Percentiles rank a stretch among this genome's conserved stretches.
Conservation (phyloP, 768 basidiomycete genomes). For the Suillus subaureus region DNA sequence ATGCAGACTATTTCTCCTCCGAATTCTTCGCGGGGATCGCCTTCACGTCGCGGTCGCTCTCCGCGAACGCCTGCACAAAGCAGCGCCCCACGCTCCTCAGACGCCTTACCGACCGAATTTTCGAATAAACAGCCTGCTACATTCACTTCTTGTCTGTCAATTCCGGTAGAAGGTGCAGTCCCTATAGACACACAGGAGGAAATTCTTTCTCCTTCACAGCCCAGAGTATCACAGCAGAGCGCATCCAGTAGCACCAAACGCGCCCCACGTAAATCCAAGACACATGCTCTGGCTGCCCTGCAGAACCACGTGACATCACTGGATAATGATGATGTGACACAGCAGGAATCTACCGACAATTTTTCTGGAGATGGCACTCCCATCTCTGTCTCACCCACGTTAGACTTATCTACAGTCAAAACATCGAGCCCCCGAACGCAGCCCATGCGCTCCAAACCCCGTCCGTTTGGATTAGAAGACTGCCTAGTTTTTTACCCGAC, state of each 20-base stretch:
- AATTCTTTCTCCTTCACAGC: constrained; percentile 34
- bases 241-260: constrained; percentile 54
- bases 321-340: constrained; percentile 48
- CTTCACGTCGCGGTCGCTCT: constrained; percentile 65
- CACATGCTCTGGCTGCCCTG: constrained; percentile 79
- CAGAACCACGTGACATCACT: constrained; percentile 63
- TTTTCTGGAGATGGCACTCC: constrained; percentile 53
- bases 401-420: constrained; percentile 76
- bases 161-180: constrained; percentile 73
- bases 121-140: constrained; percentile 48
- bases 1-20: constrained; percentile 52
- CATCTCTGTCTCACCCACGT: constrained; percentile 60
- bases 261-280: constrained; percentile 90
- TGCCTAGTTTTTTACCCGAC: constrained; percentile 91
- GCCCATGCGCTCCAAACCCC: constrained; percentile 40
- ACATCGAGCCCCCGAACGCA: constrained; percentile 55
- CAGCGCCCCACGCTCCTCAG: constrained; percentile 38
- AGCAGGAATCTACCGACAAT: constrained; percentile 46
- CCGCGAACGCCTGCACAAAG: constrained; percentile 54
- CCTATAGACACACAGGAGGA: constrained; percentile 59
- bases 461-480: constrained; percentile 86
- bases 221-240: constrained; percentile 37
- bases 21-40: constrained; percentile 55
- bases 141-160: constrained; percentile 70
- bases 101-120: constrained; percentile 53